Base-by-base conservation (phyloP, 2,329 filamentous ascomycete species). In the Akanthomyces dipterigenus region DNA sequence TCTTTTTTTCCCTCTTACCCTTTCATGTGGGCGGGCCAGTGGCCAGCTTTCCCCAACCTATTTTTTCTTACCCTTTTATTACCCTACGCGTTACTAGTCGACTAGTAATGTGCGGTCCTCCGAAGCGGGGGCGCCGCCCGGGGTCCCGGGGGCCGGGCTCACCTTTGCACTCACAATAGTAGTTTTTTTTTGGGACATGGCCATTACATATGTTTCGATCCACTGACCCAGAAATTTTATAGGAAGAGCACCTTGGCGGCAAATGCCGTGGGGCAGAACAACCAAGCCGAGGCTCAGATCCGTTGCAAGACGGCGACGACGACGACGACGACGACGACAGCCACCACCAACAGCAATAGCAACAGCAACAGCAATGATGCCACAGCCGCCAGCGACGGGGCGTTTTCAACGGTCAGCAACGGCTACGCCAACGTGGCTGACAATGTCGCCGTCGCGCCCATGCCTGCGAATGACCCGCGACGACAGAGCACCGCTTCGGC, bases 241-340 rank as follows among this genome's bases (percentile, higher is more conserved):
- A 80, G 78, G 70, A 80, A 80, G 70, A 76, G 78, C 64, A 71
- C 78, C 63, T 69, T 75, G 62, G 72, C 76, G 49, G 70, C 75
- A 43, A 75, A 71, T 66, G 71, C 72, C 62, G 73, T 69, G 64
- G 73, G 70, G 64, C 72, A 71, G 60, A 65, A 66, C 42, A 63
- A 65, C 51, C 69, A 71, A 64, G 75, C 79, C 75, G 80, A 83
- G 76, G 77, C 78, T 66, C 74, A 75, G 64, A 66, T 77, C 62
- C 71, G 69, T 54, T 72, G 76, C 65, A 78, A 78, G 67, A 70
- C 69, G 60, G 71, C 75, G 28, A 67, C 74, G 48, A 55, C 45
- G 67, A 70, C 69, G 60, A 71, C 75, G 26, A 67, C 74, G 46
- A 56, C 43, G 62, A 66, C 48, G 50, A 64, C 71, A 48, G 58